These are phyloP conservation scores for Ilex asprella DNA, from an alignment of 257 asterid genomes.

Conservation along the genomic window DNA sequence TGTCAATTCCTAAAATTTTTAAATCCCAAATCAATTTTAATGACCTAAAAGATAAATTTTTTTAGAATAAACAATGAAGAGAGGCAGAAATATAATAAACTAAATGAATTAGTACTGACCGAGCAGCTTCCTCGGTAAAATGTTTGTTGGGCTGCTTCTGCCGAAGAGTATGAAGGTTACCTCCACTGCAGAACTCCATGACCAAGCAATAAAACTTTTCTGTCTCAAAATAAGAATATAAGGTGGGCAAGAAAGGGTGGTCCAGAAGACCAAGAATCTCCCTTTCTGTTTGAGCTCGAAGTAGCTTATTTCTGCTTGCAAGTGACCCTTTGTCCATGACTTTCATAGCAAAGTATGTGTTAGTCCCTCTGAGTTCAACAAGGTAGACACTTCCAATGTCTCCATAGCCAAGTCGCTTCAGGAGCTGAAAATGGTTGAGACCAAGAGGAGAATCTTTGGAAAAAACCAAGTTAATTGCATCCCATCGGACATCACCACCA, in stretches of 20 bases:
- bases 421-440: slow-evolving; percentile 57
- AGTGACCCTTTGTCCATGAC: slow-evolving; percentile 90
- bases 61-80: background rate
- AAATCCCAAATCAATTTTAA: no score
- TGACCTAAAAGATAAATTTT: no score
- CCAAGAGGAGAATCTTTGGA: slow-evolving; percentile 62
- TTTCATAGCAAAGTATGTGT: slow-evolving; percentile 82
- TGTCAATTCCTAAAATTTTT: no score
- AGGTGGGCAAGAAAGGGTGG: slow-evolving; percentile 84
- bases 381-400: slow-evolving; percentile 95
- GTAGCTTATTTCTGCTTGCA: slow-evolving; percentile 72
- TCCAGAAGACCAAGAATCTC: slow-evolving; percentile 89
- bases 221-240: slow-evolving; percentile 78
- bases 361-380: slow-evolving; percentile 67
- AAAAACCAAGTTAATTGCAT: slow-evolving; percentile 49
- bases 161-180: slow-evolving; percentile 84
- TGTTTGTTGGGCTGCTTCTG: slow-evolving; percentile 84
- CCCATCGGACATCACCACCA: slow-evolving; percentile 95
- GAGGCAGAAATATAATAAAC: slow-evolving; percentile 3
- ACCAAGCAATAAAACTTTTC: slow-evolving; percentile 83
- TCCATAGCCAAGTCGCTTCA: slow-evolving; percentile 87
- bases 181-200: slow-evolving; percentile 95
- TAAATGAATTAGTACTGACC: slow-evolving; percentile 25
- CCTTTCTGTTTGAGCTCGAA: slow-evolving; percentile 80
- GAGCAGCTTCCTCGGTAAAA: slow-evolving; percentile 79